Evolutionary conservation across 495 filamentous ascomycete genomes (phyloP).

Genomic region (Mycothermus thermophilus): DNA sequence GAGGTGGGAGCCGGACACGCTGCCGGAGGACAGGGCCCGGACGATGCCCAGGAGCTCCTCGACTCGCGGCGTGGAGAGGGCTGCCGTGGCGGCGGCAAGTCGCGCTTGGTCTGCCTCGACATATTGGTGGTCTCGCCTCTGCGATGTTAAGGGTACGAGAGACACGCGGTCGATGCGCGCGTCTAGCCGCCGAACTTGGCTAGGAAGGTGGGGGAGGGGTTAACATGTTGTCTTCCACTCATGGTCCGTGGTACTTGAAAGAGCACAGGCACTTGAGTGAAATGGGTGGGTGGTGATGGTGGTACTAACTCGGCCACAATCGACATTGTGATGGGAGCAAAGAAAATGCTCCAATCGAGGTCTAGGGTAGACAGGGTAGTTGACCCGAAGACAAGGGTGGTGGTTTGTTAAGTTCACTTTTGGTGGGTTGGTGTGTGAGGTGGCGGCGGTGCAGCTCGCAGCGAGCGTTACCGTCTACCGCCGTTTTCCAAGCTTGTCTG

Average conservation of each 20-base stretch:
- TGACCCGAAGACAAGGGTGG: not conserved
- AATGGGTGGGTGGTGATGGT: too few relatives aligned
- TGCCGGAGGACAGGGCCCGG: conserved; percentile 52
- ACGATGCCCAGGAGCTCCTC: conserved; percentile 47
- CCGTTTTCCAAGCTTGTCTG: not conserved
- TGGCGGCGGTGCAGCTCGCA: not conserved
- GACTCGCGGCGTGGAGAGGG: conserved; percentile 27
- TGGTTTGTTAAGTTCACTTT: too few relatives aligned
- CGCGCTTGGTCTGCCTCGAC: too few relatives aligned
- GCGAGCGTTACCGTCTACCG: not conserved
- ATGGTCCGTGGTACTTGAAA: too few relatives aligned
- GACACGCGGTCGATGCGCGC: conserved; percentile 61
- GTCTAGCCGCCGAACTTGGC: conserved; percentile 69
- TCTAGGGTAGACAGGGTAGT: too few relatives aligned
- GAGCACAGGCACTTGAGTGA: too few relatives aligned
- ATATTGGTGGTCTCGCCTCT: conserved; percentile 8
- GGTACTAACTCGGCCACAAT: conserved; percentile 51
- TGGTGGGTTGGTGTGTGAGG: conserved; percentile 3
- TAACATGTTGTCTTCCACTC: too few relatives aligned
- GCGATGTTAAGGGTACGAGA: conserved; percentile 20
- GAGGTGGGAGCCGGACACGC: conserved; percentile 41
- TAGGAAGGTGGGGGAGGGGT: conserved; percentile 27
- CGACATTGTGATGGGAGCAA: conserved; percentile 43
- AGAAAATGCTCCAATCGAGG: conserved; percentile 11
- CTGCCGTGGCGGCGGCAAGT: conserved; percentile 9